Base-by-base conservation (phyloP, 164 flowering plant genomes). In the Buxus sempervirens region DNA sequence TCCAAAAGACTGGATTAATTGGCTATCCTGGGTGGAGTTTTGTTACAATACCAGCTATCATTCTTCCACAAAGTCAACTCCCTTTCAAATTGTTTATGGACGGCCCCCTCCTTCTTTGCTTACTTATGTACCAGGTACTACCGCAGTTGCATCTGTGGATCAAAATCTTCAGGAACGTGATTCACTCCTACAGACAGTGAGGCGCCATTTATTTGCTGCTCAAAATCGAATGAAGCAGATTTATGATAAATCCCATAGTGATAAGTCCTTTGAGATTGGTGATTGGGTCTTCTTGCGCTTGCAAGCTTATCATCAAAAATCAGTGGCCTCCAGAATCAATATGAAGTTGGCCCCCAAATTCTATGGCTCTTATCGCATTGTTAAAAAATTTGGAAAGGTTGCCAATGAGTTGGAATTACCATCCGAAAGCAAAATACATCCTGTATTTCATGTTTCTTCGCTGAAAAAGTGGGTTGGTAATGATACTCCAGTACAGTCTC, bases 21-120 rank as follows among this genome's bases (percentile, higher is more conserved):
- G 63, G 63, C 2, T 67, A 9, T 5, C 63, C 9, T 67, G 58
- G 63, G 70, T 26, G 2, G 63, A 67, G 14, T 58, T 32, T 24
- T 67, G 62, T 12, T 57, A 67, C 49, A 57, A 56, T 14, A 67
- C 62, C 5, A 18, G 36, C n/a, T 16, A 9, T 23, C 54, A 58
- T 45, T n/a, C 63, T 0, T 20, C 70, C 5, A 24, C 56, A 1
- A 59, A 49, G 36, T 6, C 5, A 20, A 38, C 63, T 14, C 70
- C 63, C 0, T 67, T 36, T 41, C 63, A 67, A 25, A 36, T 26
- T 1, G 55, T 58, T 14, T 67, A 58, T 58, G 63, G 54, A 0
- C 26, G 16, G 20, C 36, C 54, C 0, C 63, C 63, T 10, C 63
- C 63, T 0, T 10, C 1, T 6, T 22, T 55, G 1, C 16, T 55